A percentile compares a stretch with the other conserved stretches of the same genome.
Conservation (phyloP, 768 basidiomycete genomes). For the Pisolithus sp. region DNA sequence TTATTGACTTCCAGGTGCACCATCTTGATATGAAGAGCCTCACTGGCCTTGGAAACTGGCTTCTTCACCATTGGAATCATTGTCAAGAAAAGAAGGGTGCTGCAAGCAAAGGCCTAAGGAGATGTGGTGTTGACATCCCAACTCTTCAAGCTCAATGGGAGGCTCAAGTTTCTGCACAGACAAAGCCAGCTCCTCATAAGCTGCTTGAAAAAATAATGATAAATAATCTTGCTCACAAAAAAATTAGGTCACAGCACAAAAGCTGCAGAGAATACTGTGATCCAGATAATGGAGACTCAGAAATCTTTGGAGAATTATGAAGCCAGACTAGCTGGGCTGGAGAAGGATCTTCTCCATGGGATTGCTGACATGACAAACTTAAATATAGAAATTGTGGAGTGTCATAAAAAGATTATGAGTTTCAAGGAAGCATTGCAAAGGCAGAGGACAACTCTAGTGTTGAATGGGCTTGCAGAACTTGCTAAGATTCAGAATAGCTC, state of each 20-base stretch:
- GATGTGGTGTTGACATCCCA: neutral
- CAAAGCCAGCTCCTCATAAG: slow-evolving; percentile 6
- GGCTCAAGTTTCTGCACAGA: slow-evolving; percentile 16
- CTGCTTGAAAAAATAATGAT: neutral
- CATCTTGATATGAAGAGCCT: slow-evolving; percentile 11
- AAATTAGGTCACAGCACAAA: neutral
- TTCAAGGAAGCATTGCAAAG: neutral
- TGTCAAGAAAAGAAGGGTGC: slow-evolving; percentile 4
- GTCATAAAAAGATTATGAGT: neutral
- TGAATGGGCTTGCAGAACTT: neutral
- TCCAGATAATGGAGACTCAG: neutral
- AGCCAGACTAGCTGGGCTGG: neutral
- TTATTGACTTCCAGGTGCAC: slow-evolving; percentile 20
- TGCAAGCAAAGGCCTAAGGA: neutral
- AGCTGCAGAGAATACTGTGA: neutral
- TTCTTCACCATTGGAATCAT: slow-evolving; percentile 5
- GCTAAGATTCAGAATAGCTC: slow-evolving; percentile 4
- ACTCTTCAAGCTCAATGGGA: slow-evolving; percentile 11
- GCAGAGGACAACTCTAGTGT: neutral
- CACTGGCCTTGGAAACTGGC: slow-evolving; percentile 10
- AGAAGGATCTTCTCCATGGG: slow-evolving; percentile 2
- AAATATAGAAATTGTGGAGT: neutral
- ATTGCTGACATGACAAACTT: neutral
- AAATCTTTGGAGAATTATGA: neutral
- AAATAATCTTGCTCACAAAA: neutral